Conservation (phyloP, 2,329 filamentous ascomycete species). For the Alternaria solani region DNA sequence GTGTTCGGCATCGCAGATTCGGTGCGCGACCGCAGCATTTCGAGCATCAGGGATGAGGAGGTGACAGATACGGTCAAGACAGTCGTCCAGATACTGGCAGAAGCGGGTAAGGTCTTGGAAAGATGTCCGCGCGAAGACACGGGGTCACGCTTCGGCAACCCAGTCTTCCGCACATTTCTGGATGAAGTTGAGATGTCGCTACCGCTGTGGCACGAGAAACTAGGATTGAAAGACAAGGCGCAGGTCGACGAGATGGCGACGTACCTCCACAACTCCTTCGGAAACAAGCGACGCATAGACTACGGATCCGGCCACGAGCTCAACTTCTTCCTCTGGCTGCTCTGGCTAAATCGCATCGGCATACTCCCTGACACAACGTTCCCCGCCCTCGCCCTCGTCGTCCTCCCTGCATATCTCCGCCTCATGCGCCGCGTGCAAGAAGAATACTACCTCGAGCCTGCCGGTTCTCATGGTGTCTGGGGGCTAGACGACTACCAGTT, state of each 20-base stretch:
- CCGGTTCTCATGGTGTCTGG: slow-evolving; percentile 62
- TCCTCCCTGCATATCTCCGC: slow-evolving; percentile 82
- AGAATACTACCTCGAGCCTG: slow-evolving; percentile 93
- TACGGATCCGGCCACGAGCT: slow-evolving; percentile 98
- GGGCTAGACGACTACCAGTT: slow-evolving; percentile 64
- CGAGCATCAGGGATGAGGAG: slow-evolving; percentile 65
- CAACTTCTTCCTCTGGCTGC: slow-evolving; percentile 95
- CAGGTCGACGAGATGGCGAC: slow-evolving; percentile 76
- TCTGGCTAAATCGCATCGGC: slow-evolving; percentile 86
- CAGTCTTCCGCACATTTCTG: slow-evolving; percentile 83
- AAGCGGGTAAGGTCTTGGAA: slow-evolving; percentile 71
- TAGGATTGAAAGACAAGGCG: slow-evolving; percentile 61
- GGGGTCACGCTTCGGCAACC: slow-evolving; percentile 94
- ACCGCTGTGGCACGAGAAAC: slow-evolving; percentile 68
- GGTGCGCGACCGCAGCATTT: slow-evolving; percentile 74
- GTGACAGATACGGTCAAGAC: slow-evolving; percentile 68
- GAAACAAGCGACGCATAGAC: slow-evolving; percentile 82
- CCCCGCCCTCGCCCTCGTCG: slow-evolving; percentile 73
- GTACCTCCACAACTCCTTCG: slow-evolving; percentile 85
- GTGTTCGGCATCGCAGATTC: slow-evolving; percentile 86
- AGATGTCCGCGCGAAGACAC: slow-evolving; percentile 83
- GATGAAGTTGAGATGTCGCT: slow-evolving; percentile 64
- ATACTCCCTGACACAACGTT: slow-evolving; percentile 73
- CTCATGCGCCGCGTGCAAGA: slow-evolving; percentile 89
- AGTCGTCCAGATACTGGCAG: slow-evolving; percentile 74